Base-by-base conservation (phyloP, 2,329 filamentous ascomycete genomes). In the Fusarium humuli region DNA sequence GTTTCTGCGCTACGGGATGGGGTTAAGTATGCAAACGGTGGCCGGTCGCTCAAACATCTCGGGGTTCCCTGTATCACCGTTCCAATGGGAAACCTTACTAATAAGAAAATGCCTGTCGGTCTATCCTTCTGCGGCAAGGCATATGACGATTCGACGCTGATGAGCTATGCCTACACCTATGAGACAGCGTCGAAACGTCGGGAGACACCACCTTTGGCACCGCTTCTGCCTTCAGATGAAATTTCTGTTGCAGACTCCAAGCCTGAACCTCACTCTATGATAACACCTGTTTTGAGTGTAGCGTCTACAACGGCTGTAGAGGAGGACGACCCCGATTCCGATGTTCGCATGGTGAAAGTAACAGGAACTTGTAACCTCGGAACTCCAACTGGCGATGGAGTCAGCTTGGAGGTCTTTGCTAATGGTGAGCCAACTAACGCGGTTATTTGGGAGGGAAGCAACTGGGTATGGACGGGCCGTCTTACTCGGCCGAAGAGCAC, bases 51-150 rank as follows among this genome's bases (percentile, higher is more conserved):
- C 2, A 78, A 86, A 13, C 86, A 88, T 57, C 77, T 88, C 4
- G 86, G 87, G 1, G 81, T 88, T 1, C 87, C 87, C 0, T 86
- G 83, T 0, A 80, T 88, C 3, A 84, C 81, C 0, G 84, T 87
- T 0, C 82, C 85, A 0, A 88, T 88, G 86, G 86, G 86, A 0
- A 60, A 80, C 2, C 80, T 87, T 78, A 71, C 66, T 2, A 78
- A 81, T 11, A 84, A 79, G 48, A 66, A 73, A 1, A 86, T 88
- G 82, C 86, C 86, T 0, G 79, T 87, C 1, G 85, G 85, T 27
- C 67, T 88, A 13, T 87, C 85, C 0, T 87, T 88, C 71, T 83
- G 82, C 0, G 83, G 82, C 0, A 83, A 80, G 34, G 84, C 83
- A 3, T 85, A 84, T 48, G 77, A 81, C 1, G 86, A 88, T 58